Percentiles rank a stretch among this genome's conserved stretches.
These are phyloP conservation scores for Trypanosoma scelopori DNA, from an alignment of 208 protist genomes.

Conservation along the genomic window DNA sequence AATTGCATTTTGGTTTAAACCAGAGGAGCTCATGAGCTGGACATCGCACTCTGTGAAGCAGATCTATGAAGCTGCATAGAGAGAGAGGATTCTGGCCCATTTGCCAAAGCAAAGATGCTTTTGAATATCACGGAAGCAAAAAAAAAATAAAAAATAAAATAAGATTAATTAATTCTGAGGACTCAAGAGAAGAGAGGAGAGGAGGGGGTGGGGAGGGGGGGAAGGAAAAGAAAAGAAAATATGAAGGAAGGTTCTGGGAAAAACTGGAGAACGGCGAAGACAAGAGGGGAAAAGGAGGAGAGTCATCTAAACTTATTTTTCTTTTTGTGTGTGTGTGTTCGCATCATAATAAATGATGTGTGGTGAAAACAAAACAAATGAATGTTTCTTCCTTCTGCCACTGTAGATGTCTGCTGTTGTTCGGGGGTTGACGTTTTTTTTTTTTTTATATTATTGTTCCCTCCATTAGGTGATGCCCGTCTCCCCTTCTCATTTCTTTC, in stretches of 20 bases:
- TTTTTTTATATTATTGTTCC: constrained; percentile 2
- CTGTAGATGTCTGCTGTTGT: background rate
- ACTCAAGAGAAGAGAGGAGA: no score
- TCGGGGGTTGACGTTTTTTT: no score
- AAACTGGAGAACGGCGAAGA: no score
- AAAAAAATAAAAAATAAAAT: no score
- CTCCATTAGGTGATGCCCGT: background rate
- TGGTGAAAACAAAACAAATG: background rate
- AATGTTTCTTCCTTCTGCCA: background rate
- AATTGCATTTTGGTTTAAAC: constrained; percentile 97
- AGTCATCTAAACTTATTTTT: constrained; percentile 5
- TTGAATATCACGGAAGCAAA: no score
- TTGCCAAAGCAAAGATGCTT: background rate
- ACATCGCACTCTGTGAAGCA: constrained; percentile 74
- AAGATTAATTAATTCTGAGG: background rate
- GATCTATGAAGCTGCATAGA: constrained; percentile 78
- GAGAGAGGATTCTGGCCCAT: background rate
- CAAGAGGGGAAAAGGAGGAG: constrained; percentile 16
- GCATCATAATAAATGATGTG: background rate
- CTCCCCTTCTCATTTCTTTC: background rate
- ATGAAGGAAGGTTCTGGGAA: no score
- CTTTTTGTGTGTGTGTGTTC: no score
- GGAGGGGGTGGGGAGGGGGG: constrained; percentile 6
- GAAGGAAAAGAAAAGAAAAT: constrained; percentile 6
- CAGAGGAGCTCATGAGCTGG: constrained; percentile 85